phyloP scores from a whole-genome alignment of 2,329 filamentous ascomycete species.

The Exophiala sp. region DNA sequence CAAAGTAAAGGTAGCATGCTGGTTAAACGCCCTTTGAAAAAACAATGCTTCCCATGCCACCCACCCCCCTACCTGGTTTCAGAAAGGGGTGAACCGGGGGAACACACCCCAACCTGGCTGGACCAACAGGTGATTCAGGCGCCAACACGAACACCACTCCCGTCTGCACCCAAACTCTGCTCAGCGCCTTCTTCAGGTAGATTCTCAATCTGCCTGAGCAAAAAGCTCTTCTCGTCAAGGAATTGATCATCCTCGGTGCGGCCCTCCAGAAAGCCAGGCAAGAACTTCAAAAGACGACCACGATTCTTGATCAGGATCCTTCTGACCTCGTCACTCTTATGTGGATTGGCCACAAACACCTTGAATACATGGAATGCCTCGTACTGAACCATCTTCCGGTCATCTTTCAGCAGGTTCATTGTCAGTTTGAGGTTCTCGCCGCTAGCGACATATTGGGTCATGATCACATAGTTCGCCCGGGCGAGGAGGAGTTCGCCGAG shows the following conservation, averaged over 20 bases:
- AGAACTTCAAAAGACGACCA: slow-evolving; percentile 79
- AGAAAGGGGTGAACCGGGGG: no score
- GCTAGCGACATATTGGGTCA: slow-evolving; percentile 93
- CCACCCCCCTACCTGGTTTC: no score
- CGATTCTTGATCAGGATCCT: slow-evolving; percentile 95
- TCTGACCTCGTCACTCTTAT: slow-evolving; percentile 94
- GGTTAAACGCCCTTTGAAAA: no score
- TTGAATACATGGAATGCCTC: slow-evolving; percentile 99
- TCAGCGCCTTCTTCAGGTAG: slow-evolving; percentile 20
- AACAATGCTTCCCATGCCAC: no score
- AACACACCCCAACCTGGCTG: no score
- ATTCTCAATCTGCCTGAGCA: slow-evolving; percentile 81
- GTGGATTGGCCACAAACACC: slow-evolving; percentile 96
- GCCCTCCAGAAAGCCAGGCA: slow-evolving; percentile 88
- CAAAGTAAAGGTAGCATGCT: no score
- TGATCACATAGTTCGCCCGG: slow-evolving; percentile 92
- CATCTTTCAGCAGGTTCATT: slow-evolving; percentile 94
- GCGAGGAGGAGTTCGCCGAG: slow-evolving; percentile 92
- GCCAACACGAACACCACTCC: background rate
- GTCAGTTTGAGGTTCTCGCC: slow-evolving; percentile 96
- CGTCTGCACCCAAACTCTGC: background rate
- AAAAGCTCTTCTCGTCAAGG: slow-evolving; percentile 92
- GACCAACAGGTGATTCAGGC: no score
- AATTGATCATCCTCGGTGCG: slow-evolving; percentile 97
- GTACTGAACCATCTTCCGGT: slow-evolving; percentile 98